Evolutionary conservation across 148 eudicot genomes (phyloP).

Genomic region (Cornus controversa): DNA sequence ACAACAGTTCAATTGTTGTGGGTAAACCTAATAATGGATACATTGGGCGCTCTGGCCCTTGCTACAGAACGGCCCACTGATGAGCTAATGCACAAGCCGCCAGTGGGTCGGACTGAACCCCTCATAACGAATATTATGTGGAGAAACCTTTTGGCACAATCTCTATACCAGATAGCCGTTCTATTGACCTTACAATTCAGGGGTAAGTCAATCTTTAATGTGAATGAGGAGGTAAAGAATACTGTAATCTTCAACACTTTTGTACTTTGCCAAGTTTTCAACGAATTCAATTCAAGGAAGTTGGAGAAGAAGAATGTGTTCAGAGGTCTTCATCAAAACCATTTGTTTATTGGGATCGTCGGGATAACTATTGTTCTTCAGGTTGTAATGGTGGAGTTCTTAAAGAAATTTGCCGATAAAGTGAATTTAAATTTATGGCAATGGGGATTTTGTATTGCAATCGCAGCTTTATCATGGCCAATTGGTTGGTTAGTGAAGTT

Average conservation of each 20-base stretch:
- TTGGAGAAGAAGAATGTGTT: conserved; percentile 71
- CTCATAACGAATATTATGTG: conserved; percentile 82
- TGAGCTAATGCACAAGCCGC: conserved; percentile 63
- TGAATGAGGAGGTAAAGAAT: conserved; percentile 44
- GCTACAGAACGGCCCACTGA: conserved; percentile 76
- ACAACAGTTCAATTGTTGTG: conserved; percentile 76
- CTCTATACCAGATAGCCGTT: conserved; percentile 61
- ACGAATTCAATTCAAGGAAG: conserved; percentile 75
- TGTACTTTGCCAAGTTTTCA: conserved; percentile 83
- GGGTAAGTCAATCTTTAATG: conserved; percentile 58
- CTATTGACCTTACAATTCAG: conserved; percentile 67
- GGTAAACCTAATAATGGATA: conserved; percentile 91
- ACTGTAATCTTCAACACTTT: conserved; percentile 81
- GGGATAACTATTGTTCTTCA: conserved; percentile 63
- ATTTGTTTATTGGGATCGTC: conserved; percentile 64
- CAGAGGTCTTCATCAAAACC: conserved; percentile 49
- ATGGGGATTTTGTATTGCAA: conserved; percentile 58
- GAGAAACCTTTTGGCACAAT: conserved; percentile 75
- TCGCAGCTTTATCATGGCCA: conserved; percentile 72
- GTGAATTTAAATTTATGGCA: conserved; percentile 56
- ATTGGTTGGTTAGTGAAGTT: conserved; percentile 61
- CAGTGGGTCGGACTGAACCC: conserved; percentile 70
- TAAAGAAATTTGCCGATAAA: conserved; percentile 70
- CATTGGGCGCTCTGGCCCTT: conserved; percentile 79
- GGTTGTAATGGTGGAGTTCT: conserved; percentile 76